phyloP scores from a whole-genome alignment of 441 rosid species.

The Cnidoscolus chayamansa region DNA sequence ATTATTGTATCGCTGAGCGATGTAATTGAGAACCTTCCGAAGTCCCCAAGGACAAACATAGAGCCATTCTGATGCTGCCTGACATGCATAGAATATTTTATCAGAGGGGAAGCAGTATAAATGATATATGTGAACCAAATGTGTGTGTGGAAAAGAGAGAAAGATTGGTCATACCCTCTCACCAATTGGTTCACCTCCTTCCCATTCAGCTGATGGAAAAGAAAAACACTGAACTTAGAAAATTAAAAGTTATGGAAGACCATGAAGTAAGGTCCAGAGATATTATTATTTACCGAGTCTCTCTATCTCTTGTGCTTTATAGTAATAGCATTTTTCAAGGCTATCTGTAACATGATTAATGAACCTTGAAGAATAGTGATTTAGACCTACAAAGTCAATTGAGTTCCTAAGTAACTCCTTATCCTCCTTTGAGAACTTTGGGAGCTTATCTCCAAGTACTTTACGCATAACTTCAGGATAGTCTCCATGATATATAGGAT shows the following conservation, averaged over 20 bases:
- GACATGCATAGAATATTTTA: slow-evolving; percentile 28
- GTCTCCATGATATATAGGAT: slow-evolving; percentile 77
- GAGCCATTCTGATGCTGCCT: slow-evolving; percentile 98
- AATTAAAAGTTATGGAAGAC: background rate
- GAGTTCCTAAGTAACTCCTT: slow-evolving; percentile 49
- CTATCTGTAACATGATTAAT: slow-evolving; percentile 48
- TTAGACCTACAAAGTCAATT: slow-evolving; percentile 75
- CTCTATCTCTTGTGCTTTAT: slow-evolving; percentile 53
- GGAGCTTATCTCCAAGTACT: slow-evolving; percentile 62
- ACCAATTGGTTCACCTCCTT: slow-evolving; percentile 75
- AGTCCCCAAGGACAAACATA: slow-evolving; percentile 93
- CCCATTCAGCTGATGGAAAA: slow-evolving; percentile 57
- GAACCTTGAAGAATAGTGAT: slow-evolving; percentile 80
- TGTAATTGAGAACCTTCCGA: slow-evolving; percentile 62
- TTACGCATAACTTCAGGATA: slow-evolving; percentile 75
- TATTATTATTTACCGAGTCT: slow-evolving; percentile 48
- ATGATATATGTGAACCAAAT: background rate
- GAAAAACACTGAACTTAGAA: slow-evolving; percentile 15
- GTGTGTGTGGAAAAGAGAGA: slow-evolving; percentile 3
- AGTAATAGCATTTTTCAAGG: slow-evolving; percentile 44
- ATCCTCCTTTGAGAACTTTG: slow-evolving; percentile 69
- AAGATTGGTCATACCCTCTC: slow-evolving; percentile 47
- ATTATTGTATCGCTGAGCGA: slow-evolving; percentile 54
- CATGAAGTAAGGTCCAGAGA: background rate
- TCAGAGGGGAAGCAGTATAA: slow-evolving; percentile 6